Evolutionary conservation across 2,329 filamentous ascomycete species (phyloP).

Genomic region (Hymenoscyphus infarciens): DNA sequence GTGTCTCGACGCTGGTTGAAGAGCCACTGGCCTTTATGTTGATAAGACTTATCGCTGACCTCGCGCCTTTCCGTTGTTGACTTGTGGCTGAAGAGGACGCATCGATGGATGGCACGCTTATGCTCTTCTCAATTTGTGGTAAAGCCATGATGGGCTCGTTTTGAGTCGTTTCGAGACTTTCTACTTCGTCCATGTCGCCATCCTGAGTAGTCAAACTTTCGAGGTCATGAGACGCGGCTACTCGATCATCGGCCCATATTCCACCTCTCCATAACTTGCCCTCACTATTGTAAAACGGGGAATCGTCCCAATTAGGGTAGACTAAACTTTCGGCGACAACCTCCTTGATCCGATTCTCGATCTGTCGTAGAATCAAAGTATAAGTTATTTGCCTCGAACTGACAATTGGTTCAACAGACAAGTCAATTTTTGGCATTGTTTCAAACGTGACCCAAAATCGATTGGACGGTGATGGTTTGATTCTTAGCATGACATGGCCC

Average conservation of each 20-base stretch:
- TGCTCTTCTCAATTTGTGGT: conserved; percentile 53
- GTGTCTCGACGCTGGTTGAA: conserved; percentile 48
- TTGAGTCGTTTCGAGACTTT: conserved; percentile 34
- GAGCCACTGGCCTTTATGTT: conserved; percentile 39
- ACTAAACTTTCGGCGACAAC: conserved; percentile 91
- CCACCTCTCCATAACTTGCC: conserved; percentile 79
- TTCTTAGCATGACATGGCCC: conserved; percentile 77
- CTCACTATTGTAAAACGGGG: conserved; percentile 82
- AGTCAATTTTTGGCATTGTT: conserved; percentile 87
- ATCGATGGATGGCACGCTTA: conserved; percentile 45
- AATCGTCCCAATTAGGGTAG: conserved; percentile 91
- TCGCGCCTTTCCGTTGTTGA: conserved; percentile 47
- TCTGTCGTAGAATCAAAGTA: conserved; percentile 83
- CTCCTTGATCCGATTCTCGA: conserved; percentile 92
- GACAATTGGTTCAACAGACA: conserved; percentile 93
- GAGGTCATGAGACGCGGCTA: conserved; percentile 39
- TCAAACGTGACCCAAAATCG: conserved; percentile 95
- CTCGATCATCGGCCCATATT: conserved; percentile 63
- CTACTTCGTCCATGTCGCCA: conserved; percentile 45
- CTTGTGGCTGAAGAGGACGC: conserved; percentile 40
- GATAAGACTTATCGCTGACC: conserved; percentile 28
- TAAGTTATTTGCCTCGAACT: conserved; percentile 95
- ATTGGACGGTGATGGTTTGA: conserved; percentile 95
- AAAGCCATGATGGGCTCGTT: conserved; percentile 38
- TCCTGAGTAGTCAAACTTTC: conserved; percentile 41